A percentile compares a stretch with the other conserved stretches of the same genome.
Evolutionary conservation across 495 filamentous ascomycete genomes (phyloP).

Genomic region (Aspergillus heteromorphus): DNA sequence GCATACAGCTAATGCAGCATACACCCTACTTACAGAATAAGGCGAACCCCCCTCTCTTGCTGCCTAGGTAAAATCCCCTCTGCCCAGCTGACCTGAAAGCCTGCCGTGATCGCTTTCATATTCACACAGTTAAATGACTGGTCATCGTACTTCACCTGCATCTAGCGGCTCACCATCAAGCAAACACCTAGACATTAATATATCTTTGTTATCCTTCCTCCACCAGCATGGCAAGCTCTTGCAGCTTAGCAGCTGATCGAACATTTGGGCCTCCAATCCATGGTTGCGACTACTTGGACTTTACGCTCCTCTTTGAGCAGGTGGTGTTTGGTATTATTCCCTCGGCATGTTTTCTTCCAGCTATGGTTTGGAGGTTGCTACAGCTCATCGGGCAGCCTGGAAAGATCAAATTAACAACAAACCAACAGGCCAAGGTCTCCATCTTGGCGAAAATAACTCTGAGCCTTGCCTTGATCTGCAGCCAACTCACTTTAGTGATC

Average conservation of each 20-base stretch:
- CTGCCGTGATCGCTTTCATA: too few species aligned
- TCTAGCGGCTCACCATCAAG: too few species aligned
- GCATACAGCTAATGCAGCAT: too few species aligned
- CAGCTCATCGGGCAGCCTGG: neutral
- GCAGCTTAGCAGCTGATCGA: neutral
- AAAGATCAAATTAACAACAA: neutral
- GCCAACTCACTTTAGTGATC: neutral
- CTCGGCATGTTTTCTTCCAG: neutral
- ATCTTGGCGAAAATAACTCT: neutral
- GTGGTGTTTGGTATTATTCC: neutral
- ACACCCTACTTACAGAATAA: neutral
- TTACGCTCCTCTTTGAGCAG: neutral
- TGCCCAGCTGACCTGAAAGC: neutral
- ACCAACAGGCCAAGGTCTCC: neutral
- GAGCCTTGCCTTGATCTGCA: neutral
- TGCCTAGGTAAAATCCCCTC: neutral
- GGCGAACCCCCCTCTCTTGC: neutral
- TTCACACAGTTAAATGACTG: neutral
- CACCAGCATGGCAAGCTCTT: neutral
- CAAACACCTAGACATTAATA: too few species aligned
- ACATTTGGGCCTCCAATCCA: neutral
- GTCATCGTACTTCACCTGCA: neutral
- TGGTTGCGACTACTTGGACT: neutral
- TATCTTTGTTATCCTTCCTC: too few species aligned
- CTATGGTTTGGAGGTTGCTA: neutral